Evolutionary conservation across 208 protist genomes (phyloP).

Genomic region (Crithidia bombi): DNA sequence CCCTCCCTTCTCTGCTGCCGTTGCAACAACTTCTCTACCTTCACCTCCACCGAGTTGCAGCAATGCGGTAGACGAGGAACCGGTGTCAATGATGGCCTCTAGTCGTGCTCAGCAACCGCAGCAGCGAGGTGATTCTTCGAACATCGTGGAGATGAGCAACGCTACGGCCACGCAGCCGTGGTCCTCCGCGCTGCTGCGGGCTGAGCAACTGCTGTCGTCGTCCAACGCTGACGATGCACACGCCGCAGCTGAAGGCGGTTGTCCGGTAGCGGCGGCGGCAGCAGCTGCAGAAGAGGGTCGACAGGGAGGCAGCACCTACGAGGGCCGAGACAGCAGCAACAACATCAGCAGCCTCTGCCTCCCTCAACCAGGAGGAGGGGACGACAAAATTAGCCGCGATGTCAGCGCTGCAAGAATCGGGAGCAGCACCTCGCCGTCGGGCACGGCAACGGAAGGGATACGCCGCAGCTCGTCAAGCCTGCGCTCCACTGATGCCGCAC

Average conservation of each 20-base stretch:
- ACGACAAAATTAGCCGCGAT: too few species aligned
- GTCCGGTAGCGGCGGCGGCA: too few species aligned
- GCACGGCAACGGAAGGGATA: conserved; percentile 6
- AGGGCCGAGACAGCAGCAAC: background rate
- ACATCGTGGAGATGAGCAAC: conserved; percentile 3
- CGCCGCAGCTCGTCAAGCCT: conserved; percentile 4
- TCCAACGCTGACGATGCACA: background rate
- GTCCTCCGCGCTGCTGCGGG: conserved; percentile 22
- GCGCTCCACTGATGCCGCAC: background rate
- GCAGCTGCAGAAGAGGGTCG: background rate
- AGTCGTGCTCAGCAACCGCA: background rate
- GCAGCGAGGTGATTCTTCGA: background rate
- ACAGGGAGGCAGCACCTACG: background rate
- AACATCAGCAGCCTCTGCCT: background rate
- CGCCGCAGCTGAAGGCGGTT: background rate
- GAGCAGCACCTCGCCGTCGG: background rate
- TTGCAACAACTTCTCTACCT: background rate
- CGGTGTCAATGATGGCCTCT: background rate
- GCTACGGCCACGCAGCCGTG: conserved; percentile 29
- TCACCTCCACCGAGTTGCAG: background rate
- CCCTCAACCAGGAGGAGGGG: background rate
- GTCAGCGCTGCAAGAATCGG: too few species aligned
- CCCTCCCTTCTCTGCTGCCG: background rate
- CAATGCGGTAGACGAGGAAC: background rate
- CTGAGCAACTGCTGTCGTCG: conserved; percentile 20